Base-by-base conservation (phyloP, 2,329 filamentous ascomycete genomes). In the Teratosphaeriaceae sp. region DNA sequence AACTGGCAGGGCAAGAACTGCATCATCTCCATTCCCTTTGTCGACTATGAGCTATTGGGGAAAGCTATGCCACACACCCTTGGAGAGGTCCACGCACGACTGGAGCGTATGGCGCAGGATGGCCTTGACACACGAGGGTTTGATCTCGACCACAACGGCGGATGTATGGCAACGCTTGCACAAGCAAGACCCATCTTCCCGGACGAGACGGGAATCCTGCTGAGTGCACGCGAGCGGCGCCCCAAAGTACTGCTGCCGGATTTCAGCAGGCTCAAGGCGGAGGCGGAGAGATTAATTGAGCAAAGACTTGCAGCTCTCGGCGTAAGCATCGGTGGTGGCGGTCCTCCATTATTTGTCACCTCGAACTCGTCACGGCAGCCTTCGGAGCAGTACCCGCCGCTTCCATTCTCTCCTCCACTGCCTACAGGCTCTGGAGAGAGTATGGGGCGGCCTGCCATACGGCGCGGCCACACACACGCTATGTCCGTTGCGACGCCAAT, bases 301-400 rank as follows among this genome's bases (percentile, higher is more conserved):
- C 88, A 90, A 47, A 98, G 96, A 67, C 73, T 98, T 40, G 82
- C 88, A 48, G 89, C 90, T 39, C 74, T 98, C 43, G 92, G 92
- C 51, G 92, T 97, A 11, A 88, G 80, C 15, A 75, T 86, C 47
- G 85, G 81, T 26, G 80, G 84, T 38, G 86, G 92, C 40, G 78
- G 80, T 11, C 18, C 38, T 22, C 13, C 38, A 12, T n/a, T 67
- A 64, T n/a, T n/a, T n/a, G n/a, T n/a, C n/a, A n/a, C n/a, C n/a
- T n/a, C n/a, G 33, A 79, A 80, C 3, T 74, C 83, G 51, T 90
- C 88, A 12, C 73, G 83, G 45, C 83, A 85, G 56, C 72, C 80
- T 18, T 88, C 87, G 7, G 80, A 78, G 34, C 82, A 85, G 52
- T 86, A 87, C 58, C 84, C 85, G 4, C 76, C 82, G 5, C 69